Evolutionary conservation across 352 stramenopile genomes (phyloP), one percentile per base, ranked within the genome.

Genomic region (Blastocystis sp.): DNA sequence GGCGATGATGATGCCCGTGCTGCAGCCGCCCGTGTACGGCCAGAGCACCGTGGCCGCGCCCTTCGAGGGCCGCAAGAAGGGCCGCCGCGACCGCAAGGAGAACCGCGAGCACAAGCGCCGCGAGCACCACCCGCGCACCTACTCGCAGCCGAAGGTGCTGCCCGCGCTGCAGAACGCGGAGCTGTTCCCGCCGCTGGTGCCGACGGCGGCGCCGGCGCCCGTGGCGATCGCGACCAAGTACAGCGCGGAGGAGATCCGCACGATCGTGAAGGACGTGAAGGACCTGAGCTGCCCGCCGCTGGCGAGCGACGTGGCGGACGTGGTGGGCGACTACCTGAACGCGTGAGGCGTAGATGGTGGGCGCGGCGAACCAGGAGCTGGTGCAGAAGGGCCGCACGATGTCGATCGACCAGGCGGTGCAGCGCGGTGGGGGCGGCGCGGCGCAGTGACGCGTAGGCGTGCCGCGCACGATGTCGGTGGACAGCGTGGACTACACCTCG

Each of bases 401-500:
- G 21, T 71, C 53, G 5, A 86, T 86, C 76, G 76, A 86, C 53
- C 76, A 86, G 41, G 76, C 76, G 28, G 34, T 70, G 9, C 41
- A 60, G 40, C 53, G 40, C 14, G 62, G 62, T 69, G 40, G 28
- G 40, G 28, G 40, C 14, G 40, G 1, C 7, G 14, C 7, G 7
- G 28, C 7, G 40, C 7, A 69, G 28, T 69, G 40, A 69, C 7
- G 28, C 40, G 28, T 69, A 53, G 76, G 76, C 11, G 17, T 28
- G 52, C 76, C 76, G 38, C 76, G 76, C 2, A 69, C 76, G 23
- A 59, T 86, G 64, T 86, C 76, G 10, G 76, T 86, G 5, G 76
- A 86, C 48, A 86, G 76, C 53, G 59, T 86, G 3, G 76, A 86
- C 53, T 86, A 86, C 53, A 86, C 76, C 7, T 69, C 38, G n/a